phyloP scores from a whole-genome alignment of 75 land plant species.

The Pseudotsuga menziesii region DNA sequence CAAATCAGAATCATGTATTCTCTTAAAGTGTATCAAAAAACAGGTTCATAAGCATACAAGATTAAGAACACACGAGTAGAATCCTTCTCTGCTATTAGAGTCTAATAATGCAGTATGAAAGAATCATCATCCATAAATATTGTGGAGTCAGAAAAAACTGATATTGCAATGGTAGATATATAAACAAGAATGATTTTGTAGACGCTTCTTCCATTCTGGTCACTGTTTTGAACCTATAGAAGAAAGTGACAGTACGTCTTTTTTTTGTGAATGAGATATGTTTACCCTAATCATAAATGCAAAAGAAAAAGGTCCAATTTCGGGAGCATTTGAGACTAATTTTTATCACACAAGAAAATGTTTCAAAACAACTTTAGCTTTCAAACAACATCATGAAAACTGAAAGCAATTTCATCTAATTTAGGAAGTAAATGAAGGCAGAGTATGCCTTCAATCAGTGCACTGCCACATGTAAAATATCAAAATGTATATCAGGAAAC shows the following conservation, averaged over 20 bases:
- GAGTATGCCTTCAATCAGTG: not conserved
- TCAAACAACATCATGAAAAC: not conserved
- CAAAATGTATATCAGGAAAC: not conserved
- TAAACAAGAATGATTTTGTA: not conserved
- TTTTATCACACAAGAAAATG: not conserved
- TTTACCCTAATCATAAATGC: not conserved
- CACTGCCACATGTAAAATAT: not conserved
- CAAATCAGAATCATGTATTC: not conserved
- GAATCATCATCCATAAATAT: not conserved
- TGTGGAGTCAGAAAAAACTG: not conserved
- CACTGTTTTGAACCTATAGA: not conserved
- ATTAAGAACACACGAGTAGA: not conserved
- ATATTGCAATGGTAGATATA: not conserved
- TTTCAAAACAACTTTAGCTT: not conserved
- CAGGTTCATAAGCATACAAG: not conserved
- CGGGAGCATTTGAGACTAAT: too few relatives aligned
- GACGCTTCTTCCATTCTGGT: not conserved
- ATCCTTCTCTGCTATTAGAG: slow-evolving; percentile 1
- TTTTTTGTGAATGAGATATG: not conserved
- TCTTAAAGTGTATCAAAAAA: not conserved
- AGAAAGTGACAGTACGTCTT: not conserved
- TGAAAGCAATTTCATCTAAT: not conserved
- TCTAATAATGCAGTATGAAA: not conserved
- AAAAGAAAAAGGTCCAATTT: too few relatives aligned
- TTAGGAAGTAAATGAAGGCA: not conserved